Base-by-base conservation (phyloP, 2,329 filamentous ascomycete species). In the Trichoderma arundinaceum region DNA sequence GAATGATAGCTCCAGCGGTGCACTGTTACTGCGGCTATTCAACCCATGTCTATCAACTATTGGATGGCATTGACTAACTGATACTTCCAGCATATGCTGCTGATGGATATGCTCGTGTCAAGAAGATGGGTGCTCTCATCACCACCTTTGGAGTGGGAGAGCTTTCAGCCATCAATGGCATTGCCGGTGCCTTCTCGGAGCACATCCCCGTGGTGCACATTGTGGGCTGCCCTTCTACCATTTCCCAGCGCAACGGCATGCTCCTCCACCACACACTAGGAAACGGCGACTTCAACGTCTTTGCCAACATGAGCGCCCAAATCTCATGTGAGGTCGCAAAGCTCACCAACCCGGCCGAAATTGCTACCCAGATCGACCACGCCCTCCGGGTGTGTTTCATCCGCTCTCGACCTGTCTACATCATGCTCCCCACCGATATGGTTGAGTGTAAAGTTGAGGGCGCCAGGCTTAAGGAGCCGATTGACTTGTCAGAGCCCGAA, bases 401-500 rank as follows among this genome's bases (percentile, higher is more conserved):
- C 51, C 82, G 86, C 65, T 92, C 89, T 67, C 85, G 90, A 19
- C 93, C 93, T 2, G 91, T 96, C 57, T 96, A 96, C 77, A 88
- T 96, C 71, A 89, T 89, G 74, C 81, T 96, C 8, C 92, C 93
- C 2, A 92, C 90, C 15, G 92, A 96, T 74, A 90, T 95, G 83
- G 88, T 91, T 9, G 81, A 88, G 70, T 86, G 88, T 75, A 91
- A 94, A 77, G 80, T 96, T 28, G 89, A 94, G 74, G 92, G 91
- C 41, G 83, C 86, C 53, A 82, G 89, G 7, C 83, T 96, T 12
- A 84, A 88, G n/a, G 88, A 82, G 0, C 87, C 88, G 0, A 87
- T 97, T 67, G 86, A 93, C 72, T 79, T 94, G 1, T 76, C 80
- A 1, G 84, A 87, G 64, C 85, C 87, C 1, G 68, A 75, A 17